phyloP scores from a whole-genome alignment of 495 filamentous ascomycete species.

The Aspergillus mulundensis region DNA sequence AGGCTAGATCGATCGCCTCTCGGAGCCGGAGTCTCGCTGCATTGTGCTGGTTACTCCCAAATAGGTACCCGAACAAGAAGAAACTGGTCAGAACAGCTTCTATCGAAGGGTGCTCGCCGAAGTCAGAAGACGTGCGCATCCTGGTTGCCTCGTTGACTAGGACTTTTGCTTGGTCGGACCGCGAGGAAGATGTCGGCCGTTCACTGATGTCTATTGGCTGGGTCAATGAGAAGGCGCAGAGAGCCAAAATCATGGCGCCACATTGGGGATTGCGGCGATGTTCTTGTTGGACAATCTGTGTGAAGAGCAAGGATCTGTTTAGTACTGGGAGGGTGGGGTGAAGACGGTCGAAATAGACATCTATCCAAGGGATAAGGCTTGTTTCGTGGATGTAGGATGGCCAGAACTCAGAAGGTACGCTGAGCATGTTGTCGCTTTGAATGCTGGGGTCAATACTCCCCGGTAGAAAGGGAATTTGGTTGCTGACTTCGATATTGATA shows the following conservation, averaged over 20 bases:
- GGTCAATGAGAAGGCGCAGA: slow-evolving; percentile 81
- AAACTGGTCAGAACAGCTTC: slow-evolving; percentile 72
- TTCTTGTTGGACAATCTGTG: slow-evolving; percentile 56
- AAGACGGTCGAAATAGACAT: slow-evolving; percentile 80
- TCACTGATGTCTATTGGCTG: slow-evolving; percentile 64
- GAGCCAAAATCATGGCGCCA: slow-evolving; percentile 62
- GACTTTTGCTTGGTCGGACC: slow-evolving; percentile 50
- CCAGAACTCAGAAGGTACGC: slow-evolving; percentile 29
- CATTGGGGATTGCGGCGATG: slow-evolving; percentile 63
- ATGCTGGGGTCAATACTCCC: slow-evolving; percentile 13
- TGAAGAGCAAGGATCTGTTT: slow-evolving; percentile 59
- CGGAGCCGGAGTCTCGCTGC: slow-evolving; percentile 57
- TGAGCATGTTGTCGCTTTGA: slow-evolving; percentile 8
- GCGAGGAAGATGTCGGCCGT: slow-evolving; percentile 36
- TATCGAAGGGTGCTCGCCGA: slow-evolving; percentile 66
- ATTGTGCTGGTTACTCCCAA: slow-evolving; percentile 59
- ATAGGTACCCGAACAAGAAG: slow-evolving; percentile 73
- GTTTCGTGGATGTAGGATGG: slow-evolving; percentile 36
- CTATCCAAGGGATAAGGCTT: slow-evolving; percentile 57
- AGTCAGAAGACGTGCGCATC: slow-evolving; percentile 67
- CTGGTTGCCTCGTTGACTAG: slow-evolving; percentile 74
- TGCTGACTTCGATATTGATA: slow-evolving; percentile 11
- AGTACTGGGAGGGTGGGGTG: slow-evolving; percentile 79
- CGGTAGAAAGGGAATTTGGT: slow-evolving; percentile 18
- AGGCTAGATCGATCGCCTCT: slow-evolving; percentile 55